Evolutionary conservation across 2,329 filamentous ascomycete genomes (phyloP), one percentile per base, ranked within the genome.

Genomic region (Emmonsiellopsis sp.): DNA sequence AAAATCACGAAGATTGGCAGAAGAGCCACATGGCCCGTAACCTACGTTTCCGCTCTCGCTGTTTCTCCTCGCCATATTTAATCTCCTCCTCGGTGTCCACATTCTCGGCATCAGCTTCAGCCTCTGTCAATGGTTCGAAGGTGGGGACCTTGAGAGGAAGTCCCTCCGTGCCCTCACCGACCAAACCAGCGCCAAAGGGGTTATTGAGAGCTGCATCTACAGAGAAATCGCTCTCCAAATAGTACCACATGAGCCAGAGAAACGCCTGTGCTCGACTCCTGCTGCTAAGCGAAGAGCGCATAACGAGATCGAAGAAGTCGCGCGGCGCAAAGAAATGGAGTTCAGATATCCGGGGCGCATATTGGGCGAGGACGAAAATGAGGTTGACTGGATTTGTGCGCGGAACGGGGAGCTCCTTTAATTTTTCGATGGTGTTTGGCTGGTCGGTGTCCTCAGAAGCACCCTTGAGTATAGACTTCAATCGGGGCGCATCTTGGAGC

Each of bases 231-330:
- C 91, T 95, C 68, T 98, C 93, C 14, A 98, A 79, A 65, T 98
- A 97, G 77, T 93, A 96, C 93, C 93, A 98, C 84, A 98, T 94
- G 58, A 98, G 76, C 93, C 93, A 98, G 17, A 98, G 74, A 62
- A 98, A 98, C 0, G 92, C 92, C 44, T 76, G 84, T 1, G 93
- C 91, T 57, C 93, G 82, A 57, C 88, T 95, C 60, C 77, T 74
- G 69, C 91, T 97, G 54, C 85, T 88, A 56, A 89, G 80, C 27
- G 87, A 86, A 1, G 85, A 85, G 65, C 88, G 85, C 91, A 97
- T 97, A 62, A 98, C 86, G 13, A 98, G 80, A 63, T 98, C 93
- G 68, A 96, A 95, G 68, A 98, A 97, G 69, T 98, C 93, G 60
- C 85, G 82, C 1, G 84, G 83, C 5, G 84, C 80, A 9, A 86